A percentile compares a stretch with the other conserved stretches of the same genome.
Evolutionary conservation across 352 stramenopile species (phyloP).

Genomic region (Phytopythium montanum): DNA sequence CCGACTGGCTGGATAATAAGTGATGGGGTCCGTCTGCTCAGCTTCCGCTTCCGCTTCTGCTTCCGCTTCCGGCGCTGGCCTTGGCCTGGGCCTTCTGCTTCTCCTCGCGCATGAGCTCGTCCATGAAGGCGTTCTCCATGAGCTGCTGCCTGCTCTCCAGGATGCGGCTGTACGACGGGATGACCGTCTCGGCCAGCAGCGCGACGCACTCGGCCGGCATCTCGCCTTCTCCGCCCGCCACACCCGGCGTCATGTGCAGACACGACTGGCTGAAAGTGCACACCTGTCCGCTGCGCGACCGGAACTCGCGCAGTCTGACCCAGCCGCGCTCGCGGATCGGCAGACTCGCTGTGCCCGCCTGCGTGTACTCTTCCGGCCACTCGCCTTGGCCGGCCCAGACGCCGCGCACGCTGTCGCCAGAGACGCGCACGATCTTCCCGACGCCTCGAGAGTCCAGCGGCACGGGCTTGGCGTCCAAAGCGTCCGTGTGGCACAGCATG

Average conservation of each 20-base stretch:
- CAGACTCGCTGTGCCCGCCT: conserved; percentile 15
- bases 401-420: neutral
- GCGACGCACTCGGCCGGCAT: conserved; percentile 17
- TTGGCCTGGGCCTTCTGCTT: neutral
- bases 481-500: neutral
- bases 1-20: neutral
- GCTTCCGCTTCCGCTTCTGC: neutral
- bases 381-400: conserved; percentile 29
- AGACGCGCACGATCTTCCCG: neutral
- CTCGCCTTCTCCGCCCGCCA: conserved; percentile 7
- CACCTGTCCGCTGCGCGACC: neutral
- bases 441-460: conserved; percentile 1
- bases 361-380: conserved; percentile 27
- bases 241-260: conserved; percentile 27
- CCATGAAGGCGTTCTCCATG: conserved; percentile 34
- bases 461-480: neutral
- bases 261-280: conserved; percentile 25
- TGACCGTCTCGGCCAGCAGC: conserved; percentile 28
- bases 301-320: neutral
- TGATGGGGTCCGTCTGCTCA: neutral
- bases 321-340: conserved; percentile 36
- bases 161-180: conserved; percentile 34
- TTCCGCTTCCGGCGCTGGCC: neutral
- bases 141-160: conserved; percentile 25
- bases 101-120: conserved; percentile 27